Evolutionary conservation across 139 green algal species (phyloP).

Genomic region (Edaphochlamys debaryana): DNA sequence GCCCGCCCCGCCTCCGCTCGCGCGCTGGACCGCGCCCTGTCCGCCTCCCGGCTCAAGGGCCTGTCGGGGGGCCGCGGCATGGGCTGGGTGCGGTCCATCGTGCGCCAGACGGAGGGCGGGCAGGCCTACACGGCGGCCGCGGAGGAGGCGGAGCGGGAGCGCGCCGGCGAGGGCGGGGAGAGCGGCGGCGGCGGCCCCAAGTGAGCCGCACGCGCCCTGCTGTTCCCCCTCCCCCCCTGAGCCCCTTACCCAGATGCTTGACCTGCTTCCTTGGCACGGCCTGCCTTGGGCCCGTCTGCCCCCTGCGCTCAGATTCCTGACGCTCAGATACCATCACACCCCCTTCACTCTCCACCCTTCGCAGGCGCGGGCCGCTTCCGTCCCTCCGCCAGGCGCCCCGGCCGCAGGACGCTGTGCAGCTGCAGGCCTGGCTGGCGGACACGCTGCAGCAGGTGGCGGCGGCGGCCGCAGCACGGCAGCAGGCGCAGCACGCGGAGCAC

Average conservation of each 20-base stretch:
- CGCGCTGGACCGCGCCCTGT: slow-evolving; percentile 11
- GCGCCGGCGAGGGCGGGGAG: neutral
- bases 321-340: too few relatives aligned
- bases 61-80: neutral
- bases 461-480: neutral
- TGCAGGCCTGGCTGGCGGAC: slow-evolving; percentile 64
- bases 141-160: neutral
- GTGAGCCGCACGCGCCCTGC: too few relatives aligned
- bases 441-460: slow-evolving; percentile 57
- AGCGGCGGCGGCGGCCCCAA: neutral
- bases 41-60: neutral
- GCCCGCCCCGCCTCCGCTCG: slow-evolving; percentile 10
- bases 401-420: slow-evolving; percentile 56
- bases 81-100: slow-evolving; percentile 9
- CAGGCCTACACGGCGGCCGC: slow-evolving; percentile 17
- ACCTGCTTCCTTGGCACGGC: too few relatives aligned
- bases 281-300: too few relatives aligned
- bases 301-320: too few relatives aligned
- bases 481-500: neutral
- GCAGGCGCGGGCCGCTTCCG: slow-evolving; percentile 20
- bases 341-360: too few relatives aligned
- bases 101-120: slow-evolving; percentile 22
- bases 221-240: too few relatives aligned
- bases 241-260: too few relatives aligned
- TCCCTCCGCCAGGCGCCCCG: slow-evolving; percentile 31